Percentiles rank a stretch among this genome's conserved stretches.
phyloP scores from a whole-genome alignment of 176 grass and related monocot species.

The Musa beccarii region DNA sequence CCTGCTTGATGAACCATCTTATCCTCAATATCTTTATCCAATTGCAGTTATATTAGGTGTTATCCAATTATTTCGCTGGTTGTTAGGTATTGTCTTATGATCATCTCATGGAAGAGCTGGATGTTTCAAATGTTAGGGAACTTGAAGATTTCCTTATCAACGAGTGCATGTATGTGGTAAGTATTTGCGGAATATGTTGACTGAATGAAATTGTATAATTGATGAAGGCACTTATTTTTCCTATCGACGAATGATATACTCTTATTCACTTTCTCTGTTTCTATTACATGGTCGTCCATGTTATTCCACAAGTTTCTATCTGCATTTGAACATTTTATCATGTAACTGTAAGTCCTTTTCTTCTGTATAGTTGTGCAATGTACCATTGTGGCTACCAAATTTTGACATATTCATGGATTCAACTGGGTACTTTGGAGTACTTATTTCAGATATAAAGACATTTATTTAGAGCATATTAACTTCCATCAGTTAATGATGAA shows the following conservation, averaged over 20 bases:
- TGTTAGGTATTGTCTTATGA: constrained; percentile 87
- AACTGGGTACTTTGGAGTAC: background rate
- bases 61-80: constrained; percentile 1
- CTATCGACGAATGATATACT: background rate
- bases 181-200: constrained; percentile 23
- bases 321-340: background rate
- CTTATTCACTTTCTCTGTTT: background rate
- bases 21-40: background rate
- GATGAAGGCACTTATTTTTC: background rate
- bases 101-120: constrained; percentile 95
- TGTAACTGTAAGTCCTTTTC: background rate
- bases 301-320: too few species aligned
- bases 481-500: background rate
- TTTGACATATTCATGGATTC: background rate
- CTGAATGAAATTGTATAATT: background rate
- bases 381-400: background rate
- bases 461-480: background rate
- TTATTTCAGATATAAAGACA: background rate
- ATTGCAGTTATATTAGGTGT: background rate
- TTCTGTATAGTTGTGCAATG: background rate
- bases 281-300: too few species aligned
- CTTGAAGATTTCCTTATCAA: constrained; percentile 99
- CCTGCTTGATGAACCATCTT: background rate
- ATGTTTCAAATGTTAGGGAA: constrained; percentile 89
- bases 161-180: constrained; percentile 98